Conservation (phyloP, 306 rosid species). For the Morella rubra region DNA sequence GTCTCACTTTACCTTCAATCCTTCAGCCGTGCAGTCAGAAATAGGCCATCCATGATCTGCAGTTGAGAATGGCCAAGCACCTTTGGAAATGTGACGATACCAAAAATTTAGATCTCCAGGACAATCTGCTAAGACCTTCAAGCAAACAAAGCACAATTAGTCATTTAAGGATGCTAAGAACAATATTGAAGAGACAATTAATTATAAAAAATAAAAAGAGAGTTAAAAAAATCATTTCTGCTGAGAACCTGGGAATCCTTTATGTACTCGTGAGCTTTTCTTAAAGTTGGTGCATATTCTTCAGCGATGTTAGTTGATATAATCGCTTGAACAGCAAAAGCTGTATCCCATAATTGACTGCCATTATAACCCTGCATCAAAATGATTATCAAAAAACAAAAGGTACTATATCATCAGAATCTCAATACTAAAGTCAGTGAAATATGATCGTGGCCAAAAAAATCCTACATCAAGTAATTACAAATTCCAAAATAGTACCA, state of each 20-base stretch:
- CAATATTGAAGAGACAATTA: too few species aligned
- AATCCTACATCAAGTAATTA: not conserved
- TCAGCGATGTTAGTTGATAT: constrained; percentile 67
- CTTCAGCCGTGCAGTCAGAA: constrained; percentile 93
- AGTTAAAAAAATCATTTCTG: too few species aligned
- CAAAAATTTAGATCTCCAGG: constrained; percentile 65
- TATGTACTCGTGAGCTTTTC: constrained; percentile 66
- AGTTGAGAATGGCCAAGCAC: constrained; percentile 91
- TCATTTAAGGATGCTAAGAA: too few species aligned
- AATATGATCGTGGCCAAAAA: not conserved
- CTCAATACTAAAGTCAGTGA: not conserved
- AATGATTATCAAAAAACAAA: not conserved
- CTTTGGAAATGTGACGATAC: constrained; percentile 91
- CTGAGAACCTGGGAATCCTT: constrained; percentile 71
- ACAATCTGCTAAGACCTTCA: constrained; percentile 70
- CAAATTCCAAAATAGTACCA: not conserved
- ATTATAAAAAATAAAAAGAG: too few species aligned
- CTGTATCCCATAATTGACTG: constrained; percentile 91
- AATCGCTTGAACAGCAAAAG: constrained; percentile 83
- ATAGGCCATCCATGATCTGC: constrained; percentile 96
- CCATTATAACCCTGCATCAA: constrained; percentile 91
- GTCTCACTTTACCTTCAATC: constrained; percentile 51
- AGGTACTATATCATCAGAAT: not conserved
- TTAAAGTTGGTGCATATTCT: constrained; percentile 64
- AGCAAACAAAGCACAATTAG: constrained; percentile 7